Percentiles rank a stretch among this genome's conserved stretches.
phyloP scores from a whole-genome alignment of 2,329 filamentous ascomycete genomes.

The Fusarium sp. region DNA sequence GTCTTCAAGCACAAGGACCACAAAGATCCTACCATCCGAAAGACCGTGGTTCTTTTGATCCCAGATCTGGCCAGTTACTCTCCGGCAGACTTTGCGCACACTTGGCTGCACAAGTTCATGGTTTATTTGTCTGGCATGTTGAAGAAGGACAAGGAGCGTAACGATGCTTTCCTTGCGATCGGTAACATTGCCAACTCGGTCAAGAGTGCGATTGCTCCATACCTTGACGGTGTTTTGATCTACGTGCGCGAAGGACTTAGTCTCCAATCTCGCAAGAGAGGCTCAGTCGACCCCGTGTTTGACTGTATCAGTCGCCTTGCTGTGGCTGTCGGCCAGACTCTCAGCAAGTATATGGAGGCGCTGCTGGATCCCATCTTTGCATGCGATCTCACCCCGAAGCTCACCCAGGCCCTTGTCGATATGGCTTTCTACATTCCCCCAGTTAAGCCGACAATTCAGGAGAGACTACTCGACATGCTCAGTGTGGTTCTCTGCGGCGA shows the following conservation, averaged over 20 bases:
- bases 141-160: slow-evolving; percentile 94
- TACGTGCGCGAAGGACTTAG: slow-evolving; percentile 94
- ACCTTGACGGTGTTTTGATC: slow-evolving; percentile 92
- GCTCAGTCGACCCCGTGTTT: slow-evolving; percentile 85
- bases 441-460: slow-evolving; percentile 92
- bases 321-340: slow-evolving; percentile 92
- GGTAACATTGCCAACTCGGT: slow-evolving; percentile 97
- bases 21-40: slow-evolving; percentile 87
- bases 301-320: slow-evolving; percentile 98
- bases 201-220: slow-evolving; percentile 93
- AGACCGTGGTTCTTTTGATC: slow-evolving; percentile 91
- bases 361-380: slow-evolving; percentile 96
- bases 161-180: slow-evolving; percentile 95
- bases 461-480: slow-evolving; percentile 92
- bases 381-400: slow-evolving; percentile 91
- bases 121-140: slow-evolving; percentile 93
- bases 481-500: slow-evolving; percentile 94
- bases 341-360: slow-evolving; percentile 99
- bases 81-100: slow-evolving; percentile 88
- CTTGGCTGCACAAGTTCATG: slow-evolving; percentile 97
- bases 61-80: slow-evolving; percentile 94
- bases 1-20: slow-evolving; percentile 95
- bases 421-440: slow-evolving; percentile 99
- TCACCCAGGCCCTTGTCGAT: slow-evolving; percentile 95
- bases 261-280: slow-evolving; percentile 78